phyloP scores from a whole-genome alignment of 2,329 filamentous ascomycete genomes.

The Chaetomium globosum region DNA sequence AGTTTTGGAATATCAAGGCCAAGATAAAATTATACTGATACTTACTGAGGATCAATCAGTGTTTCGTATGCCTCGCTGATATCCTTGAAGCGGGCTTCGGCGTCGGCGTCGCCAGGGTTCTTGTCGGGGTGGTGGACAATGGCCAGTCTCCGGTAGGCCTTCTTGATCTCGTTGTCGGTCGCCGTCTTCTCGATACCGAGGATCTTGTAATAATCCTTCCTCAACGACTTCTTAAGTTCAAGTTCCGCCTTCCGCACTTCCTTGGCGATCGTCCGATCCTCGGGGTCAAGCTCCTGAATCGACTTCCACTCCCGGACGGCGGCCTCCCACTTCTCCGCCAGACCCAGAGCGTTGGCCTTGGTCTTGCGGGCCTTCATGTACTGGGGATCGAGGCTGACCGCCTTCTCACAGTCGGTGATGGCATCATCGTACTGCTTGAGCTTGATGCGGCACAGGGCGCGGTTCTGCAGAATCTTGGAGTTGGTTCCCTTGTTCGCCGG shows the following conservation, averaged over 20 bases:
- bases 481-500: slow-evolving; percentile 88
- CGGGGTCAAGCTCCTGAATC: slow-evolving; percentile 78
- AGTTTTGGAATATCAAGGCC: slow-evolving; percentile 10
- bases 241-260: slow-evolving; percentile 89
- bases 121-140: slow-evolving; percentile 97
- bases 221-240: slow-evolving; percentile 94
- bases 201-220: slow-evolving; percentile 99
- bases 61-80: slow-evolving; percentile 96
- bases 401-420: slow-evolving; percentile 82
- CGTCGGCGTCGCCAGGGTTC: slow-evolving; percentile 82
- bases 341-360: slow-evolving; percentile 84
- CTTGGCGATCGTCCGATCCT: slow-evolving; percentile 76
- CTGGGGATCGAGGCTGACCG: slow-evolving; percentile 76
- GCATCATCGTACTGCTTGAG: slow-evolving; percentile 82
- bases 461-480: slow-evolving; percentile 91
- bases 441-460: slow-evolving; percentile 80
- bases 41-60: slow-evolving; percentile 85
- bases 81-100: slow-evolving; percentile 95
- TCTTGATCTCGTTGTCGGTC: slow-evolving; percentile 84
- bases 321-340: slow-evolving; percentile 88
- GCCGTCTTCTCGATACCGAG: slow-evolving; percentile 85
- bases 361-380: slow-evolving; percentile 94
- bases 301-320: slow-evolving; percentile 86
- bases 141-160: slow-evolving; percentile 92
- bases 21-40: not conserved